Conservation (phyloP, 2,329 filamentous ascomycete genomes). For the Apiospora koreana region DNA sequence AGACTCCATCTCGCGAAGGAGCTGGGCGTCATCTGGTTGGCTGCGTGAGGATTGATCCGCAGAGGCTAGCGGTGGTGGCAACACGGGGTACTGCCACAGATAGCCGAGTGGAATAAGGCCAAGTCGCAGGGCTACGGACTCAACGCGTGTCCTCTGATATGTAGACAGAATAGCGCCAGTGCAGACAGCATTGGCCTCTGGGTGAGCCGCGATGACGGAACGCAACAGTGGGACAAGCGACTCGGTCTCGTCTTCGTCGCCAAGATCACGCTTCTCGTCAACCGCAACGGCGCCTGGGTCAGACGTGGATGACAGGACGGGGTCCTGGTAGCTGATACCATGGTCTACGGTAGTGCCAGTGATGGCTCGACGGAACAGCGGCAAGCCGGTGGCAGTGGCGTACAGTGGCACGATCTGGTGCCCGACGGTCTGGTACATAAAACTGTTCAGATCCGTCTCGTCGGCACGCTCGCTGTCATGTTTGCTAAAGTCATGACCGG, state of each 20-base stretch:
- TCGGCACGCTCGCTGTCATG: conserved; percentile 33
- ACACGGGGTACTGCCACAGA: conserved; percentile 85
- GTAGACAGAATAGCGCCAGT: conserved; percentile 92
- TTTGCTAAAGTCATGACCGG: conserved; percentile 12
- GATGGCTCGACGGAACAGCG: conserved; percentile 82
- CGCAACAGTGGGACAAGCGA: conserved; percentile 76
- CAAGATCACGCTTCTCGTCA: conserved; percentile 26
- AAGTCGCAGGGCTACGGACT: conserved; percentile 85
- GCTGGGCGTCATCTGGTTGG: conserved; percentile 48
- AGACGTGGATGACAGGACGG: conserved; percentile 12
- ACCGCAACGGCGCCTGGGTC: not conserved
- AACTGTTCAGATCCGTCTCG: conserved; percentile 81
- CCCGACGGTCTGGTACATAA: conserved; percentile 99
- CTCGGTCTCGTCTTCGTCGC: conserved; percentile 87
- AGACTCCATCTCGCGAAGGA: conserved; percentile 80
- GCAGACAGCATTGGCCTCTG: conserved; percentile 81
- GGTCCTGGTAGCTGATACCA: conserved; percentile 66
- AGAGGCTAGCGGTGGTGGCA: conserved; percentile 48
- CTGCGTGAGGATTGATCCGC: conserved; percentile 22
- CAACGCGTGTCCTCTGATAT: conserved; percentile 94
- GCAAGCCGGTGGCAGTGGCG: conserved; percentile 73
- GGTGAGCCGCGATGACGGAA: conserved; percentile 67
- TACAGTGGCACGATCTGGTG: conserved; percentile 87
- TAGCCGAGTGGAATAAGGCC: conserved; percentile 81
- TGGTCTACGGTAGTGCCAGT: conserved; percentile 69